Evolutionary conservation across 495 filamentous ascomycete species (phyloP).

Genomic region (Talaromyces adpressus): DNA sequence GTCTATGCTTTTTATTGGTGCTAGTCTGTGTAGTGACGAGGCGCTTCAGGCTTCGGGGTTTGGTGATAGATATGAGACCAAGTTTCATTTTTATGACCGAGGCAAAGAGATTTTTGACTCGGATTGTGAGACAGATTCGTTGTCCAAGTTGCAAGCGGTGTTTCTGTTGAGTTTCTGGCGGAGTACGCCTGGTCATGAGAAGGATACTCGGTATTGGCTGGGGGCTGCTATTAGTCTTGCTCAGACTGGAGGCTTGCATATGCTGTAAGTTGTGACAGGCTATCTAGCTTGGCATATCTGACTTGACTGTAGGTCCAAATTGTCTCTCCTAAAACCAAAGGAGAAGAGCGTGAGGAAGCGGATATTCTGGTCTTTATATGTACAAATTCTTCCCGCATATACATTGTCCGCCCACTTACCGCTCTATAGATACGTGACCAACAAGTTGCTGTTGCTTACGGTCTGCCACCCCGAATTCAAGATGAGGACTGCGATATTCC

Average conservation of each 20-base stretch:
- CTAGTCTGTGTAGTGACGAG: constrained; percentile 31
- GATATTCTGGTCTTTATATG: constrained; percentile 46
- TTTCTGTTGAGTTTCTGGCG: constrained; percentile 41
- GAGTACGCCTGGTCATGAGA: constrained; percentile 30
- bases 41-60: constrained; percentile 24
- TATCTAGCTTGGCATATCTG: not conserved
- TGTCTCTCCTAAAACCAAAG: constrained; percentile 23
- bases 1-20: constrained; percentile 37
- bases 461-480: constrained; percentile 32
- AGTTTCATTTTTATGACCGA: constrained; percentile 31
- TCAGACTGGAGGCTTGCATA: constrained; percentile 40
- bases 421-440: constrained; percentile 28
- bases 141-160: constrained; percentile 30
- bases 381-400: too few relatives aligned
- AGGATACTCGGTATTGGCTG: constrained; percentile 38
- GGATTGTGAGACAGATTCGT: constrained; percentile 32
- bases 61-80: constrained; percentile 28
- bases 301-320: constrained; percentile 21
- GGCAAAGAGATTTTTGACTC: constrained; percentile 39
- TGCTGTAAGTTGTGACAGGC: constrained; percentile 23
- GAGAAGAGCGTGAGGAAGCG: constrained; percentile 34
- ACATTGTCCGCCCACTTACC: not conserved
- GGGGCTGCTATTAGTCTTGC: constrained; percentile 32
- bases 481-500: constrained; percentile 42
- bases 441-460: constrained; percentile 32